These are phyloP conservation scores for Phialophora expanda DNA, from an alignment of 2,329 filamentous ascomycete species.

Conservation along the genomic window DNA sequence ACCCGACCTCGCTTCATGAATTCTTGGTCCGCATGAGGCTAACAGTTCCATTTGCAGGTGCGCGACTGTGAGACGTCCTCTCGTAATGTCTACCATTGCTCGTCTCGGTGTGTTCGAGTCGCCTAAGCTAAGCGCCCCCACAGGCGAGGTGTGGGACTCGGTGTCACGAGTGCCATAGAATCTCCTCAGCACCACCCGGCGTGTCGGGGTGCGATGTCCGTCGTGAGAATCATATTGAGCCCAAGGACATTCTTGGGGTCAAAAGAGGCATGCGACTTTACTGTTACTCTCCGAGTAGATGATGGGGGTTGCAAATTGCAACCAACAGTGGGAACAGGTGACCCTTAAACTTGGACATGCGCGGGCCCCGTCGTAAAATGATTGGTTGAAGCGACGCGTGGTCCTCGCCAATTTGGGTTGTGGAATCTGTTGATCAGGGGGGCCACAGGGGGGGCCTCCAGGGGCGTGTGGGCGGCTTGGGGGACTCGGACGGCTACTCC, in stretches of 20 bases:
- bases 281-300: background rate
- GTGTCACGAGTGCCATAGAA: background rate
- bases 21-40: background rate
- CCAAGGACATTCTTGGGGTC: background rate
- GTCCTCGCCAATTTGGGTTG: background rate
- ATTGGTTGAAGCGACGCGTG: slow-evolving; percentile 8
- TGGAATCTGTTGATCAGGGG: slow-evolving; percentile 1
- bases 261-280: background rate
- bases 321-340: slow-evolving; percentile 1
- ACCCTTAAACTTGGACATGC: background rate
- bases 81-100: background rate
- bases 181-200: background rate
- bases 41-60: background rate
- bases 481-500: background rate
- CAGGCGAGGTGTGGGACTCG: background rate
- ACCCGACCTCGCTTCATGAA: background rate
- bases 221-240: background rate
- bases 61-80: background rate
- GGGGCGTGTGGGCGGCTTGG: background rate
- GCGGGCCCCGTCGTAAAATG: background rate
- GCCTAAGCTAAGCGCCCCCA: background rate
- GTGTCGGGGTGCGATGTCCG: background rate
- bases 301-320: background rate
- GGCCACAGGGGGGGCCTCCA: too few relatives aligned
- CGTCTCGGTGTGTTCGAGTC: background rate